Evolutionary conservation across 208 protist genomes (phyloP).

Genomic region (Acanthamoeba healyi): DNA sequence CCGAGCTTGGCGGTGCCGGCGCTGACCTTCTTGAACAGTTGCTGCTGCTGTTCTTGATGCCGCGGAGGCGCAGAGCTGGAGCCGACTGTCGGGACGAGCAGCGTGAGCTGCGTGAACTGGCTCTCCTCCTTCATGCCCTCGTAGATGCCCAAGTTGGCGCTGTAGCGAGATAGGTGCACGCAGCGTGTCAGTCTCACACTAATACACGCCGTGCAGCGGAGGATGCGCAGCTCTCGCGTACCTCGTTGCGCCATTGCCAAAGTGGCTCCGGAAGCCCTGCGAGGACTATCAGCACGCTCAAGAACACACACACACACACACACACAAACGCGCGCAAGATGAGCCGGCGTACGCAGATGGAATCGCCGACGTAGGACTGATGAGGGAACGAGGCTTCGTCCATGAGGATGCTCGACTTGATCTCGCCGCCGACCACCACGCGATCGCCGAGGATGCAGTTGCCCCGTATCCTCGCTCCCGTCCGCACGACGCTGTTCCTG

Average conservation of each 20-base stretch:
- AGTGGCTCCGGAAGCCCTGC: constrained; percentile 23
- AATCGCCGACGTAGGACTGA: constrained; percentile 34
- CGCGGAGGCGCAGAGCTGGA: neutral
- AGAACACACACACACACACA: too few relatives aligned
- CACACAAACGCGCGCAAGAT: too few relatives aligned
- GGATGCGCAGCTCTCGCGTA: neutral
- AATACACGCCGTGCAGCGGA: too few relatives aligned
- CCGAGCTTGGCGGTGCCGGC: constrained; percentile 14
- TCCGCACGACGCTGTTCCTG: constrained; percentile 1
- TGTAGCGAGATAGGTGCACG: neutral
- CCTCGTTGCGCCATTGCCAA: constrained; percentile 46
- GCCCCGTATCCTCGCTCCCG: neutral
- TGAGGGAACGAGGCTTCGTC: constrained; percentile 23
- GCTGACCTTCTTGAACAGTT: neutral
- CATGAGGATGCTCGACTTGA: constrained; percentile 35
- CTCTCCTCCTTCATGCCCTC: constrained; percentile 41
- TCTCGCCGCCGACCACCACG: constrained; percentile 9
- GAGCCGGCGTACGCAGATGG: constrained; percentile 5
- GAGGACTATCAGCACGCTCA: neutral
- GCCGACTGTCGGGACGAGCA: neutral
- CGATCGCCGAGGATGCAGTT: constrained; percentile 26
- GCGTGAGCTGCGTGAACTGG: neutral
- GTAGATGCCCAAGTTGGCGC: constrained; percentile 30
- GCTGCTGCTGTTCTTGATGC: neutral
- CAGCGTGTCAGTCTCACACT: neutral